A percentile compares a stretch with the other conserved stretches of the same genome.
Evolutionary conservation across 306 rosid species (phyloP).

Genomic region (Dicorynia guianensis): DNA sequence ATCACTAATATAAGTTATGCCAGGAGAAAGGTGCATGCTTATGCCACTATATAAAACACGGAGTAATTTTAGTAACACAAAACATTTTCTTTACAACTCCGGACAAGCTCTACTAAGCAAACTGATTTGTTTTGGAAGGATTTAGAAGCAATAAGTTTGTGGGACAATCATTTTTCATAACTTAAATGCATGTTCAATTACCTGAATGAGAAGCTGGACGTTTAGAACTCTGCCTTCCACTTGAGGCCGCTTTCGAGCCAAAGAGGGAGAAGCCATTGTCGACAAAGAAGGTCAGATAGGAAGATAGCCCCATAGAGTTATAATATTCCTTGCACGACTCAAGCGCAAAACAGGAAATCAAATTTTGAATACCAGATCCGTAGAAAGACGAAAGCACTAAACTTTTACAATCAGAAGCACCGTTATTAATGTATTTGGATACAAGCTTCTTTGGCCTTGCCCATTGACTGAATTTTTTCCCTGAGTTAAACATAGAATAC

Average conservation of each 20-base stretch:
- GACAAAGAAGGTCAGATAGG: conserved; percentile 42
- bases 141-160: too few species aligned
- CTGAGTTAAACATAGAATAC: conserved; percentile 42
- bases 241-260: conserved; percentile 51
- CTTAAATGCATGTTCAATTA: background rate
- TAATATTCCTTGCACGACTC: conserved; percentile 61
- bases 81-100: too few species aligned
- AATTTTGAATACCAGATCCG: conserved; percentile 68
- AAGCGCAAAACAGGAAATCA: conserved; percentile 62
- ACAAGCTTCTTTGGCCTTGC: conserved; percentile 44
- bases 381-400: conserved; percentile 49
- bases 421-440: conserved; percentile 42
- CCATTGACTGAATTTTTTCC: conserved; percentile 26
- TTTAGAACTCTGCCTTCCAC: conserved; percentile 45
- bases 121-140: too few species aligned
- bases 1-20: too few species aligned
- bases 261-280: conserved; percentile 56
- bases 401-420: conserved; percentile 38
- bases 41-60: too few species aligned
- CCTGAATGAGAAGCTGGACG: conserved; percentile 55
- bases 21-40: background rate
- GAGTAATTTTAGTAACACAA: too few species aligned
- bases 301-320: conserved; percentile 53
- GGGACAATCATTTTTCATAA: too few species aligned
- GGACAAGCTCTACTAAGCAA: too few species aligned